phyloP scores from a whole-genome alignment of 2,329 filamentous ascomycete species.

The Paraphaeosphaeria minitans region DNA sequence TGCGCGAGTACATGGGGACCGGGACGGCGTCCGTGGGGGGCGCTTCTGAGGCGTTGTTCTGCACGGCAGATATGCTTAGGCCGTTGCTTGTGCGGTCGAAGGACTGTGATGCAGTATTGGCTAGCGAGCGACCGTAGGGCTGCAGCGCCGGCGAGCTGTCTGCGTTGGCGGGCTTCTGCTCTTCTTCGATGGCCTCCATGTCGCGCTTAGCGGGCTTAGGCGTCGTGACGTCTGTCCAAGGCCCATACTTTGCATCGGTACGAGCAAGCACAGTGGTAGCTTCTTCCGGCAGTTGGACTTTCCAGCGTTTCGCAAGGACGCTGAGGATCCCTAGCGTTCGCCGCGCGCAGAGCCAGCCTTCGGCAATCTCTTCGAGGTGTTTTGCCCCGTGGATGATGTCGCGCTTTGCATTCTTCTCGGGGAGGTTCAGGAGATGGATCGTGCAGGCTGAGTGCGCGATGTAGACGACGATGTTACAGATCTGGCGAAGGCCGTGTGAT shows the following conservation, averaged over 20 bases:
- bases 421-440: conserved; percentile 90
- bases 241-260: conserved; percentile 79
- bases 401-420: conserved; percentile 85
- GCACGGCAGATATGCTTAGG: conserved; percentile 15
- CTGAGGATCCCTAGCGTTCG: conserved; percentile 85
- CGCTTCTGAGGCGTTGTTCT: conserved; percentile 33
- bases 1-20: conserved; percentile 37
- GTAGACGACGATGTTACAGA: conserved; percentile 96
- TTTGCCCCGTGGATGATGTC: conserved; percentile 91
- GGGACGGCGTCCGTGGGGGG: conserved; percentile 38
- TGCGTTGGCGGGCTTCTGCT: conserved; percentile 14
- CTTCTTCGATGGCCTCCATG: conserved; percentile 16
- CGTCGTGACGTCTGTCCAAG: conserved; percentile 51
- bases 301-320: conserved; percentile 86
- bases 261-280: conserved; percentile 75
- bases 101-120: conserved; percentile 31
- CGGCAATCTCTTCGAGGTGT: conserved; percentile 92
- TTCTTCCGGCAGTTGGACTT: conserved; percentile 83
- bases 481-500: conserved; percentile 86
- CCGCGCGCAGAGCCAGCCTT: conserved; percentile 89
- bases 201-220: conserved; percentile 28
- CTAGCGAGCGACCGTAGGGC: conserved; percentile 37
- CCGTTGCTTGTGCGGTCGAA: conserved; percentile 28
- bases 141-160: conserved; percentile 32
- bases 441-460: conserved; percentile 94